A percentile compares a stretch with the other conserved stretches of the same genome.
Conservation (phyloP, 139 green algal species). For the Chlamydomonas incerta region DNA sequence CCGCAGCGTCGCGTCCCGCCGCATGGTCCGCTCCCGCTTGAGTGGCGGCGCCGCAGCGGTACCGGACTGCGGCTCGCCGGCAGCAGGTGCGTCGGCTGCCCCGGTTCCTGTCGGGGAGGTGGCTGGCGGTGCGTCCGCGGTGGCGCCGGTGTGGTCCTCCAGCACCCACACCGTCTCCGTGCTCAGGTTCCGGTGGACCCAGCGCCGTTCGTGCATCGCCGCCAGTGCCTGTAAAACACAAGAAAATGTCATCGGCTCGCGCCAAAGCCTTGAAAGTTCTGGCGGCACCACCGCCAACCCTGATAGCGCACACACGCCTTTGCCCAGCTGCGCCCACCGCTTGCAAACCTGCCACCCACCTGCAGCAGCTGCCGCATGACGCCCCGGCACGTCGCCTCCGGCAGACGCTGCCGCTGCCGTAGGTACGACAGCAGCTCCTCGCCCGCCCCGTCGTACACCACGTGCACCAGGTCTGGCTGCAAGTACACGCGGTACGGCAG, state of each 20-base stretch:
- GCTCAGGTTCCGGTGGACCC: constrained; percentile 35
- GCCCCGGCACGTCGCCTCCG: not conserved
- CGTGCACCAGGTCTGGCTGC: not conserved
- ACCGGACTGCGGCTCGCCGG: too few relatives aligned
- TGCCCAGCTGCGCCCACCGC: too few relatives aligned
- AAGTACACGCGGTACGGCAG: constrained; percentile 20
- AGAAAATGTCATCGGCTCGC: too few relatives aligned
- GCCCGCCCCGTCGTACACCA: constrained; percentile 21
- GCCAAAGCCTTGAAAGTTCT: too few relatives aligned
- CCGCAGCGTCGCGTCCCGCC: not conserved
- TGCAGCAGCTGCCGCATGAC: constrained; percentile 33
- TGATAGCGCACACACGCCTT: too few relatives aligned
- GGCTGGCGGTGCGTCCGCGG: not conserved
- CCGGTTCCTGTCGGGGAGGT: not conserved
- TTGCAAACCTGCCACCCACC: too few relatives aligned
- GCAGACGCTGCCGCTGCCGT: not conserved
- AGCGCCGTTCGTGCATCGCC: constrained; percentile 10
- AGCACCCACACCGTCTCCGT: constrained; percentile 20
- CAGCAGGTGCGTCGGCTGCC: too few relatives aligned
- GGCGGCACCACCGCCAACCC: too few relatives aligned
- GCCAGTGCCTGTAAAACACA: constrained; percentile 4
- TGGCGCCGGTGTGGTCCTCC: not conserved
- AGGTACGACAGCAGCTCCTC: constrained; percentile 17
- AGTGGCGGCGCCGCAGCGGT: too few relatives aligned
- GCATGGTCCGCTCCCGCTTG: too few relatives aligned